phyloP scores from a whole-genome alignment of 768 basidiomycete species.

The Crucibulum laeve region DNA sequence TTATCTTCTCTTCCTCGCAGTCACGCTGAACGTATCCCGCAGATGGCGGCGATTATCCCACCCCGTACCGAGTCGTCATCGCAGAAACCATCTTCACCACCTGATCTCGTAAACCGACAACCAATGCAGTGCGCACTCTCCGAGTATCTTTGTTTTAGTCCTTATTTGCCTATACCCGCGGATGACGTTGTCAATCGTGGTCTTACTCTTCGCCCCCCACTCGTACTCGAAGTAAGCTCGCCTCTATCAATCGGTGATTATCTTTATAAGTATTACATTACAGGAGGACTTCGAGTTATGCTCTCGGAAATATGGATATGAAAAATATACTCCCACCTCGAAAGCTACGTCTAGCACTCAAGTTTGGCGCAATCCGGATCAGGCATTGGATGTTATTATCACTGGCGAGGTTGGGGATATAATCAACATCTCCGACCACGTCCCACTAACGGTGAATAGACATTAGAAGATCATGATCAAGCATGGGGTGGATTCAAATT shows the following conservation, averaged over 20 bases:
- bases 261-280: not conserved
- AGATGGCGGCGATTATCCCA: conserved; percentile 5
- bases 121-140: conserved; percentile 47
- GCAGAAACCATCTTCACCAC: conserved; percentile 6
- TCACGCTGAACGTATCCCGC: not conserved
- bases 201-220: conserved; percentile 6
- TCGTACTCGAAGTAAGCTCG: not conserved
- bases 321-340: conserved; percentile 12
- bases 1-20: conserved; percentile 2
- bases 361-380: conserved; percentile 7
- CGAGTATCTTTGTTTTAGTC: conserved; percentile 39
- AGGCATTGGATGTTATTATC: conserved; percentile 27
- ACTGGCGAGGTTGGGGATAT: conserved; percentile 35
- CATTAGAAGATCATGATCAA: conserved; percentile 44
- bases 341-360: not conserved
- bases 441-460: conserved; percentile 30
- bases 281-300: conserved; percentile 11
- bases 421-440: conserved; percentile 1
- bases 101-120: conserved; percentile 35
- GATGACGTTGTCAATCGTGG: conserved; percentile 9
- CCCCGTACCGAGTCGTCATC: not conserved
- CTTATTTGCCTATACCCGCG: conserved; percentile 26
- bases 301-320: conserved; percentile 19
- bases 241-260: not conserved
- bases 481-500: conserved; percentile 68